Percentiles rank a stretch among this genome's conserved stretches.
phyloP scores from a whole-genome alignment of 1,284 basidiomycete species.

The Schizophyllum amplum region DNA sequence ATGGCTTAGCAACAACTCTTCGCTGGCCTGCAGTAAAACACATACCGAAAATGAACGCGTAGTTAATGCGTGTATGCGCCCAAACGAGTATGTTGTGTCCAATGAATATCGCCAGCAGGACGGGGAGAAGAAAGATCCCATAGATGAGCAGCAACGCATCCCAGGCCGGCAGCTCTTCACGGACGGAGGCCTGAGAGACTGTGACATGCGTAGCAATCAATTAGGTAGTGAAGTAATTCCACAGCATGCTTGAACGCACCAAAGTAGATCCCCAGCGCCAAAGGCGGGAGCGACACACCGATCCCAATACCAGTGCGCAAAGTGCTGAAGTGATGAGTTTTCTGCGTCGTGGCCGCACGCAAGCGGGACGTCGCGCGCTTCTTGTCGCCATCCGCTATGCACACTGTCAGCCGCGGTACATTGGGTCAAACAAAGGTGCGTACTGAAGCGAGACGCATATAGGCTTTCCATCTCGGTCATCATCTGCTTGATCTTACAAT shows the following conservation, averaged over 20 bases:
- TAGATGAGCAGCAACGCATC: constrained; percentile 75
- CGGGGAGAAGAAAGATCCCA: constrained; percentile 66
- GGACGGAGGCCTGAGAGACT: constrained; percentile 58
- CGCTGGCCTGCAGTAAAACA: background rate
- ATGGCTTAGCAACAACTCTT: constrained; percentile 1
- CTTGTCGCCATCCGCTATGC: constrained; percentile 70
- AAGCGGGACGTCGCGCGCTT: constrained; percentile 74
- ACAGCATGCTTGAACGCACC: constrained; percentile 36
- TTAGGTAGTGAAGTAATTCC: background rate
- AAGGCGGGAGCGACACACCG: constrained; percentile 72
- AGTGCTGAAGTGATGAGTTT: constrained; percentile 71
- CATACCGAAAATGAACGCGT: constrained; percentile 84
- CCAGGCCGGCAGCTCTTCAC: constrained; percentile 61
- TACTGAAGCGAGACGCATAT: constrained; percentile 72
- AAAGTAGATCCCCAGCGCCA: constrained; percentile 60
- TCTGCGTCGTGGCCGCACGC: constrained; percentile 43
- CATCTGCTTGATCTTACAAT: constrained; percentile 55
- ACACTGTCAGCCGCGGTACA: constrained; percentile 11
- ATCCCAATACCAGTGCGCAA: constrained; percentile 73
- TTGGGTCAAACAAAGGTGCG: constrained; percentile 16
- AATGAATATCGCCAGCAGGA: constrained; percentile 73
- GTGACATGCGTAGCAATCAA: background rate
- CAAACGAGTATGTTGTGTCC: constrained; percentile 79
- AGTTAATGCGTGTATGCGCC: constrained; percentile 75
- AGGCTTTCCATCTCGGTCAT: constrained; percentile 68